A percentile compares a stretch with the other conserved stretches of the same genome.
Evolutionary conservation across 2,329 filamentous ascomycete genomes (phyloP).

Genomic region (Fusarium austroafricanum): DNA sequence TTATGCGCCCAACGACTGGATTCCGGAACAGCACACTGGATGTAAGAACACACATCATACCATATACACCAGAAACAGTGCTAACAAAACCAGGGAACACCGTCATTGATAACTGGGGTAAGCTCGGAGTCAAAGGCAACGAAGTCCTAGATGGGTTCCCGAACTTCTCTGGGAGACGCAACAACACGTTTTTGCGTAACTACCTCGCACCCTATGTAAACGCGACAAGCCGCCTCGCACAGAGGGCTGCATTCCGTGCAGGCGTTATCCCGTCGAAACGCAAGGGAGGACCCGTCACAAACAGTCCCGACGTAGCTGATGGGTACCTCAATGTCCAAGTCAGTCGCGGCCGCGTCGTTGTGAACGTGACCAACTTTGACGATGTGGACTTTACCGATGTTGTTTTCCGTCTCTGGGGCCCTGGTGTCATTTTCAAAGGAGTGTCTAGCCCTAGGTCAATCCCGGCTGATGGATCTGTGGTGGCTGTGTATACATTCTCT

Average conservation of each 20-base stretch:
- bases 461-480: background rate
- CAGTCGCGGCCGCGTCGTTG: background rate
- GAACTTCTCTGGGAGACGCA: background rate
- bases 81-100: background rate
- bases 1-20: slow-evolving; percentile 10
- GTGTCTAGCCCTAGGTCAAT: background rate
- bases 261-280: background rate
- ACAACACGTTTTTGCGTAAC: slow-evolving; percentile 12
- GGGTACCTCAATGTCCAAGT: background rate
- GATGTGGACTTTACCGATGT: background rate
- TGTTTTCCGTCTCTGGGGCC: background rate
- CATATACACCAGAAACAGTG: accelerated
- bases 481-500: background rate
- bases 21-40: slow-evolving; percentile 2
- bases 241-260: background rate
- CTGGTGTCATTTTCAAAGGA: background rate
- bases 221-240: background rate
- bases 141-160: slow-evolving; percentile 6
- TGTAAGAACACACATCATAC: background rate
- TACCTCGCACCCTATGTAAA: background rate
- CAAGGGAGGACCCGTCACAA: background rate
- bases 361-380: slow-evolving; percentile 4
- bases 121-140: slow-evolving; percentile 1
- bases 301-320: background rate
- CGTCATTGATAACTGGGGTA: slow-evolving; percentile 6